Percentiles rank a stretch among this genome's conserved stretches.
Evolutionary conservation across 257 asterid species (phyloP).

Genomic region (Fraxinus quadrangulata): DNA sequence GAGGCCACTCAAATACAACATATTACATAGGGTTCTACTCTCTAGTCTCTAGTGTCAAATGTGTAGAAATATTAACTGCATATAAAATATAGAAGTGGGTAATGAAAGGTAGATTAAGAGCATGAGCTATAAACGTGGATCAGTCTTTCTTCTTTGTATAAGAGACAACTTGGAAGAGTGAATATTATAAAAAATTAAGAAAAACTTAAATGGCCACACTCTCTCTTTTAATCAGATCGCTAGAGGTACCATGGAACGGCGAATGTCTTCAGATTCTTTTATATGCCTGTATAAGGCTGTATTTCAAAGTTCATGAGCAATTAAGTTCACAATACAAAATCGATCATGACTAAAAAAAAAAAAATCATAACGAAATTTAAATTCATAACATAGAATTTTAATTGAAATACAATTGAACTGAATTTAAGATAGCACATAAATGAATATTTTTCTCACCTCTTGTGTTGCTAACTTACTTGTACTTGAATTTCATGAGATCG

Average conservation of each 20-base stretch:
- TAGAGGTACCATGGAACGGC: conserved; percentile 71
- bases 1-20: not conserved
- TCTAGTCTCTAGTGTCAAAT: not conserved
- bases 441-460: too few relatives aligned
- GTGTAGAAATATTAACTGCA: conserved; percentile 2
- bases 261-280: conserved; percentile 78
- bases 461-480: too few relatives aligned
- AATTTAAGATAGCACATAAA: too few relatives aligned
- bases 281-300: conserved; percentile 62
- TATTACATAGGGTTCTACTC: not conserved
- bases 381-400: too few relatives aligned
- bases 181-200: not conserved
- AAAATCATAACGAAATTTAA: not conserved
- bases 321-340: not conserved
- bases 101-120: not conserved
- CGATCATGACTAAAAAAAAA: not conserved
- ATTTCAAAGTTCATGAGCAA: conserved; percentile 9
- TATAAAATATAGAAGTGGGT: not conserved
- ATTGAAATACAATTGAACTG: too few relatives aligned
- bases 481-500: too few relatives aligned
- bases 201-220: conserved; percentile 23
- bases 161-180: not conserved
- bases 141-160: conserved; percentile 1
- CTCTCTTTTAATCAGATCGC: conserved; percentile 81
- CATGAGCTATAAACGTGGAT: not conserved